These are phyloP conservation scores for Neurospora cerealis DNA, from an alignment of 495 filamentous ascomycete genomes.

Conservation along the genomic window DNA sequence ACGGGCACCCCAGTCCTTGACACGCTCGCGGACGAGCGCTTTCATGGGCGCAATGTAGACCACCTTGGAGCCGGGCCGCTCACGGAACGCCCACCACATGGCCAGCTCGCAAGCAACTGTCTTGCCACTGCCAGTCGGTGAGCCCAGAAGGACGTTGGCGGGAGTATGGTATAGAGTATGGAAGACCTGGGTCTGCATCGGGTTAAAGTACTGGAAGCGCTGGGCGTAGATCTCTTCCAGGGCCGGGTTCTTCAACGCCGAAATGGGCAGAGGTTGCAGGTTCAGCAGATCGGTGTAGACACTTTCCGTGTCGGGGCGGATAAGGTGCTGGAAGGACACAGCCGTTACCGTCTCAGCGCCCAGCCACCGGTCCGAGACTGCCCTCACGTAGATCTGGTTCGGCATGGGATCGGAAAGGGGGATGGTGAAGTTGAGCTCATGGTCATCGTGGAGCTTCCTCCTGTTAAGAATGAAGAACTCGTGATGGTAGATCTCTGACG, in stretches of 20 bases:
- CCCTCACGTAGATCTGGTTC: conserved; percentile 88
- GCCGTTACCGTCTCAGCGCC: conserved; percentile 94
- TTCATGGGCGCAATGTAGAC: conserved; percentile 99
- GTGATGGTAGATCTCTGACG: conserved; percentile 94
- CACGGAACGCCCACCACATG: conserved; percentile 99
- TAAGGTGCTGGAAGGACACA: conserved; percentile 95
- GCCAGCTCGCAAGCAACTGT: conserved; percentile 91
- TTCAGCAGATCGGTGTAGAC: conserved; percentile 91
- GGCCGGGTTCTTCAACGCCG: conserved; percentile 75
- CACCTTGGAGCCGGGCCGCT: conserved; percentile 91
- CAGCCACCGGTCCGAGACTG: conserved; percentile 91
- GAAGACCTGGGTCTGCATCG: conserved; percentile 98
- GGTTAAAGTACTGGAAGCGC: conserved; percentile 93
- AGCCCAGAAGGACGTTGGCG: conserved; percentile 90
- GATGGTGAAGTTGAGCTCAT: conserved; percentile 97
- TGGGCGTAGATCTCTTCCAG: conserved; percentile 81
- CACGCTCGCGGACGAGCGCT: conserved; percentile 89
- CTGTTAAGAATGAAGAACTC: conserved; percentile 90
- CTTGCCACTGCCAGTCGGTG: conserved; percentile 94
- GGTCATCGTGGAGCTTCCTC: conserved; percentile 83
- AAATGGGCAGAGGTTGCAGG: conserved; percentile 81
- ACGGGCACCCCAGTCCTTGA: conserved; percentile 85
- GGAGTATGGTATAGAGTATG: conserved; percentile 87
- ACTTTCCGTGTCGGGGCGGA: conserved; percentile 93
- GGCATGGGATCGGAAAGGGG: conserved; percentile 87